Evolutionary conservation across 805 yeast species (phyloP), one percentile per base, ranked within the genome.

Genomic region (Pichia cephalocereana): DNA sequence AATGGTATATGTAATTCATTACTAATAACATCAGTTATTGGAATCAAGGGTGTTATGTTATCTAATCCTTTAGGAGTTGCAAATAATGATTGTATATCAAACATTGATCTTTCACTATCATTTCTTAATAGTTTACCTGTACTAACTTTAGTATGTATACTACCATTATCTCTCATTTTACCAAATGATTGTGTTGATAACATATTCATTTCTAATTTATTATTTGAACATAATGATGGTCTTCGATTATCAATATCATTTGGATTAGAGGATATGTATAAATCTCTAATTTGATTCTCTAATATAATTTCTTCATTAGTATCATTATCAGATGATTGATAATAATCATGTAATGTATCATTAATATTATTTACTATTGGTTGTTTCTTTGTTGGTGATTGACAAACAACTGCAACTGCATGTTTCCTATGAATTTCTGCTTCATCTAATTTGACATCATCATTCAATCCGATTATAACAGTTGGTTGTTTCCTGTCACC

Each of bases 1-100:
- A 93, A 91, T 3, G 97, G 89, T 9, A 85, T 76, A 62, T 93
- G 99, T 27, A 75, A 68, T 6, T 72, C 75, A 11, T 65, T 60
- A 26, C 71, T 64, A 71, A 75, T 61, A 19, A 68, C 63, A 45
- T 71, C 66, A 48, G 68, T 71, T 43, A 75, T 66, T n/a, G 60
- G 54, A 9, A 58, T 44, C 7, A 50, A 43, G 15, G 49, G 52
- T 4, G 45, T 54, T 1, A 19, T 6, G 8, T 44, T 45, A 23
- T 55, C 45, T 2, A 52, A 27, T n/a, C 49, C 55, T 42, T 58
- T 60, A 8, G 69, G 67, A 1, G 65, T 61, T 8, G 57, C 51
- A 0, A 58, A 50, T 10, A 61, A 50, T 14, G 66, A 61, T 30
- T 54, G 57, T 26, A 64, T 50, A 40, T 62, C 65, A 54, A 63